Evolutionary conservation across 106 monocot genomes (phyloP).

Genomic region (Platanthera guangdongensis): DNA sequence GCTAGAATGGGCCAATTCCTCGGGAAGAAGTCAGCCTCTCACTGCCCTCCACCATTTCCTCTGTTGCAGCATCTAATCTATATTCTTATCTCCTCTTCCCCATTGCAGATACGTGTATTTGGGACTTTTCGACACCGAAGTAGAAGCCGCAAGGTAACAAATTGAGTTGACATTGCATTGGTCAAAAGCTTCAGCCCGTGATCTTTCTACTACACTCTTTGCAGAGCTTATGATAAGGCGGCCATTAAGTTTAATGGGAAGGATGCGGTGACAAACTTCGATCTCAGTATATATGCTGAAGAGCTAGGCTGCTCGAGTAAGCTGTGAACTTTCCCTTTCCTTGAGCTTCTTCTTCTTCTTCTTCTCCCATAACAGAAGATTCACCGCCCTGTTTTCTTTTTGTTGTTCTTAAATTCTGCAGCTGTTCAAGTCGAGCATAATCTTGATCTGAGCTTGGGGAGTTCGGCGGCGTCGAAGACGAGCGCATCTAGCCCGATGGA

Average conservation of each 20-base stretch:
- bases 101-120: slow-evolving; percentile 21
- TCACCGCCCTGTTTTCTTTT: not conserved
- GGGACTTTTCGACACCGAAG: slow-evolving; percentile 20
- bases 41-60: no score
- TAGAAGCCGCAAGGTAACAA: slow-evolving; percentile 21
- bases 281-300: slow-evolving; percentile 38
- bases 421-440: slow-evolving; percentile 26
- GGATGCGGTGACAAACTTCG: slow-evolving; percentile 77
- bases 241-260: slow-evolving; percentile 70
- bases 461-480: slow-evolving; percentile 32
- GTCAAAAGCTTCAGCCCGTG: not conserved
- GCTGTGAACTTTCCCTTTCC: not conserved
- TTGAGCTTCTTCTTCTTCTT: not conserved
- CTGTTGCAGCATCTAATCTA: not conserved
- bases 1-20: slow-evolving; percentile 50
- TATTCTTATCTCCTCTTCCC: not conserved
- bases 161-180: not conserved
- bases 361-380: not conserved
- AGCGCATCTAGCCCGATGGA: slow-evolving; percentile 12
- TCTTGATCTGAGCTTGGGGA: slow-evolving; percentile 68
- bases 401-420: not conserved
- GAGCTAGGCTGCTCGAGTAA: slow-evolving; percentile 26
- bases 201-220: not conserved
- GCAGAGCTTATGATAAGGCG: slow-evolving; percentile 78
- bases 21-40: slow-evolving; percentile 37